phyloP scores from a whole-genome alignment of 2,329 filamentous ascomycete species.

The Talaromyces sp. region DNA sequence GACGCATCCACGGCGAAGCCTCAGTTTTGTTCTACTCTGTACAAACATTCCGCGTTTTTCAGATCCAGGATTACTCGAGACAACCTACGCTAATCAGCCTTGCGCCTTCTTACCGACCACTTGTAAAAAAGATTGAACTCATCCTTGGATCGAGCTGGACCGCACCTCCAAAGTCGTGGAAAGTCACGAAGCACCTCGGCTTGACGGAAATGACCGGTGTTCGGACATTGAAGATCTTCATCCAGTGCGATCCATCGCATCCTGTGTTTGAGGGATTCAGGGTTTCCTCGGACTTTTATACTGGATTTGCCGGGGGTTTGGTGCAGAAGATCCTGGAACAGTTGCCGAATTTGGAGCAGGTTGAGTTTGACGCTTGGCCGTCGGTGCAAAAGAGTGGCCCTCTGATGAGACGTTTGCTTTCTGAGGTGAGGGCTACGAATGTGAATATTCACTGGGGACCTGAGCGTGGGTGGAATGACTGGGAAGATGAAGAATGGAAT shows the following conservation, averaged over 20 bases:
- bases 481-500: slow-evolving; percentile 22
- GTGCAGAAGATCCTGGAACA: slow-evolving; percentile 50
- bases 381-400: slow-evolving; percentile 51
- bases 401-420: slow-evolving; percentile 49
- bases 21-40: slow-evolving; percentile 50
- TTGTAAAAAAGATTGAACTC: slow-evolving; percentile 54
- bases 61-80: slow-evolving; percentile 48
- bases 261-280: slow-evolving; percentile 57
- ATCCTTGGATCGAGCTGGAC: slow-evolving; percentile 60
- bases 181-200: slow-evolving; percentile 49
- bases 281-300: slow-evolving; percentile 57
- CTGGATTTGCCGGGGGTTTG: slow-evolving; percentile 52
- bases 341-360: slow-evolving; percentile 46
- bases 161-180: slow-evolving; percentile 54
- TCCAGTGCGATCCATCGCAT: slow-evolving; percentile 55
- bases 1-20: slow-evolving; percentile 51
- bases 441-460: slow-evolving; percentile 42
- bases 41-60: slow-evolving; percentile 54
- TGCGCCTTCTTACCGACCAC: slow-evolving; percentile 49
- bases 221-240: slow-evolving; percentile 53
- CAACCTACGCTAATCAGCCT: slow-evolving; percentile 49
- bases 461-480: slow-evolving; percentile 38
- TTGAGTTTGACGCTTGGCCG: slow-evolving; percentile 58
- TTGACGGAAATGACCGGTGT: slow-evolving; percentile 48
- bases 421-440: slow-evolving; percentile 32